Conservation (phyloP, 1,139 yeast genomes). For the Taphrina betulina region DNA sequence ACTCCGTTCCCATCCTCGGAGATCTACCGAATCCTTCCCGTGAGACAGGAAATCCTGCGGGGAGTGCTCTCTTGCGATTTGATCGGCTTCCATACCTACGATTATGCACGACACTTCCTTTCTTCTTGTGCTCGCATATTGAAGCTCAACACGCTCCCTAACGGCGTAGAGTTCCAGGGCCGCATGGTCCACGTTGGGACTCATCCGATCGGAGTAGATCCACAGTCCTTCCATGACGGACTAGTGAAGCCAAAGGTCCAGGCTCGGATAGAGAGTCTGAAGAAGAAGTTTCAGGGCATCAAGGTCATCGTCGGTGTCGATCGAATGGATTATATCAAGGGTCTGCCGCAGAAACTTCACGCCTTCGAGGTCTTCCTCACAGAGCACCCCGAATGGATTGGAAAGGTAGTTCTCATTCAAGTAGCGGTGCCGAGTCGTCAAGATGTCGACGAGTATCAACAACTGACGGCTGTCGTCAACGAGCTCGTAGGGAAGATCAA, state of each 20-base stretch:
- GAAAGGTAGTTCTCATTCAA: conserved; percentile 91
- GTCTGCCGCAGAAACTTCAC: conserved; percentile 93
- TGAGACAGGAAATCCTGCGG: conserved; percentile 81
- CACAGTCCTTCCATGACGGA: conserved; percentile 77
- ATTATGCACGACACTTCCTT: conserved; percentile 95
- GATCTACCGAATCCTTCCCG: conserved; percentile 91
- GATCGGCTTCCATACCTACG: conserved; percentile 98
- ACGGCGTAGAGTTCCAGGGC: conserved; percentile 79
- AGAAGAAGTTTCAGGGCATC: conserved; percentile 62
- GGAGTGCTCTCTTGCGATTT: conserved; percentile 94
- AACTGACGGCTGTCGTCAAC: conserved; percentile 86
- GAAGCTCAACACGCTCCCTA: conserved; percentile 80
- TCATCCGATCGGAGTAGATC: conserved; percentile 97
- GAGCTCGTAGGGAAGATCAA: conserved; percentile 95
- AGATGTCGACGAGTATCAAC: conserved; percentile 97
- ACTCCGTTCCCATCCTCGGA: conserved; percentile 98
- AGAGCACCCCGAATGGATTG: conserved; percentile 97
- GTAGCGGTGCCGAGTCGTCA: conserved; percentile 98
- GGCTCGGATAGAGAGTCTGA: conserved; percentile 62
- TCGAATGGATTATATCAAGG: conserved; percentile 91
- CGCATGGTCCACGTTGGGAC: conserved; percentile 86
- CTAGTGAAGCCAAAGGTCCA: conserved; percentile 62
- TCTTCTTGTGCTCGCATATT: conserved; percentile 87
- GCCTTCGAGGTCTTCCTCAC: conserved; percentile 89
- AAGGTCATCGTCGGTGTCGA: conserved; percentile 95